Conservation (phyloP, 306 rosid genomes). For the Vigna nakashimae region DNA sequence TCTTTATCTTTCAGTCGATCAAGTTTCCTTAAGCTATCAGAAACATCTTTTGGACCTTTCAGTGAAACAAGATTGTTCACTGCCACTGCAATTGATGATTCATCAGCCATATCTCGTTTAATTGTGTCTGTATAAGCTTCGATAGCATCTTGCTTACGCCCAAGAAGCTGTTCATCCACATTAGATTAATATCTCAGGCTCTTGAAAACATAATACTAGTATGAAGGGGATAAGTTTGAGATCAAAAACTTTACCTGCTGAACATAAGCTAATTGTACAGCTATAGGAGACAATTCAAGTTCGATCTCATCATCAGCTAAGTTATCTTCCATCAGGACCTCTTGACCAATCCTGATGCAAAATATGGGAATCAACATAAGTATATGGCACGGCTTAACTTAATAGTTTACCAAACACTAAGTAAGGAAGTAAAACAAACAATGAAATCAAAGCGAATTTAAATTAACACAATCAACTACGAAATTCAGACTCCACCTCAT, state of each 20-base stretch:
- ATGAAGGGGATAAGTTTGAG: constrained; percentile 19
- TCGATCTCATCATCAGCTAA: constrained; percentile 83
- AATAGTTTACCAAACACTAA: constrained; percentile 20
- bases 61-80: constrained; percentile 83
- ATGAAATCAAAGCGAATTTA: neutral
- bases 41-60: constrained; percentile 92
- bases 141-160: constrained; percentile 72
- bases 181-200: constrained; percentile 43
- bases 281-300: constrained; percentile 88
- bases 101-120: constrained; percentile 83
- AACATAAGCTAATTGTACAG: constrained; percentile 95
- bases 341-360: constrained; percentile 85
- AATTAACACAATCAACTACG: constrained; percentile 23
- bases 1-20: constrained; percentile 90
- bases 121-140: constrained; percentile 72
- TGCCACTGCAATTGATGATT: constrained; percentile 86
- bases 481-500: constrained; percentile 29
- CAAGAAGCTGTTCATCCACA: constrained; percentile 78
- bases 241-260: constrained; percentile 66
- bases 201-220: constrained; percentile 26
- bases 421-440: constrained; percentile 9
- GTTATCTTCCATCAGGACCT: constrained; percentile 77
- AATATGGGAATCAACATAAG: constrained; percentile 39
- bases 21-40: constrained; percentile 92
- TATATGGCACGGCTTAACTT: neutral